Conservation (phyloP, 139 green algal genomes). For the Chlamydomonas eustigma region DNA sequence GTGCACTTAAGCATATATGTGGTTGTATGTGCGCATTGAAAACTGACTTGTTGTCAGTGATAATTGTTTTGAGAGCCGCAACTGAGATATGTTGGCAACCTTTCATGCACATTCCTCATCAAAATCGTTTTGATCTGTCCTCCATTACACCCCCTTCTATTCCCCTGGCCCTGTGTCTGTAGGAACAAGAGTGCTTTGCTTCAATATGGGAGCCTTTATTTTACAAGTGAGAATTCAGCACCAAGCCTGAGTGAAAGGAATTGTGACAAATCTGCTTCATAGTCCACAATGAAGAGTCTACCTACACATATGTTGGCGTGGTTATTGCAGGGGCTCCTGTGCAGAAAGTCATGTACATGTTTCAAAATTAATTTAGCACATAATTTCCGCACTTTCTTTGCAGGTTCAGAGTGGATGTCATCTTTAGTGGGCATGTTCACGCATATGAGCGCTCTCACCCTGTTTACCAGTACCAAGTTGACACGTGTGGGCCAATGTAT, state of each 20-base stretch:
- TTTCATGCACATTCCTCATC: too few species aligned
- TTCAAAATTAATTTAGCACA: background rate
- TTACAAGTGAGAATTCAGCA: conserved; percentile 20
- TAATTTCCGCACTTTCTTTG: background rate
- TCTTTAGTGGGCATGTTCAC: conserved; percentile 52
- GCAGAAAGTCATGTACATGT: background rate
- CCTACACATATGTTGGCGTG: too few species aligned
- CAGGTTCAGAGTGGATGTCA: conserved; percentile 31
- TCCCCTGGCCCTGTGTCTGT: background rate
- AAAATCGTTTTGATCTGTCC: too few species aligned
- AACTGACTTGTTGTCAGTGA: too few species aligned
- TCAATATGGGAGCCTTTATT: conserved; percentile 32
- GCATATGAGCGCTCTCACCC: conserved; percentile 50
- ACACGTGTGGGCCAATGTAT: conserved; percentile 36
- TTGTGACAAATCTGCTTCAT: too few species aligned
- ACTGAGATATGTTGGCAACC: too few species aligned
- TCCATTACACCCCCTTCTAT: too few species aligned
- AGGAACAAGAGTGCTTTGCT: conserved; percentile 40
- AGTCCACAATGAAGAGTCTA: too few species aligned
- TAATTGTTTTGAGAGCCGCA: too few species aligned
- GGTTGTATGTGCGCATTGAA: too few species aligned
- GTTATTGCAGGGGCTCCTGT: too few species aligned
- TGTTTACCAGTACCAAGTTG: conserved; percentile 33
- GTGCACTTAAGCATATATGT: too few species aligned
- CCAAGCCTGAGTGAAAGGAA: background rate